phyloP scores from a whole-genome alignment of 371 early-diverging fungal genomes.

The Syncephalis plumigaleata region DNA sequence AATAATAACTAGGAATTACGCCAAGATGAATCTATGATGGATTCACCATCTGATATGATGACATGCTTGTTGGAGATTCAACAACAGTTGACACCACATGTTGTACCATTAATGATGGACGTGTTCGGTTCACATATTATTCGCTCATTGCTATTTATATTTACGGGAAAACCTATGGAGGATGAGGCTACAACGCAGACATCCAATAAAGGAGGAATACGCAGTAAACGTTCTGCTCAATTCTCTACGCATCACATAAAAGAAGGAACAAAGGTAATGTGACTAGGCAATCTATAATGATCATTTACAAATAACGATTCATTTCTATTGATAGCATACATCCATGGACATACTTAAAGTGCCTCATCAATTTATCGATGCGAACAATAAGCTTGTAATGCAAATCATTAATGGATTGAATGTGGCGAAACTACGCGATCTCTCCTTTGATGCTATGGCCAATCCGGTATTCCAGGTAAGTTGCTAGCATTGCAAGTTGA shows the following conservation, averaged over 20 bases:
- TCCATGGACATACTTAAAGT: background rate
- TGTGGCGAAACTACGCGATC: background rate
- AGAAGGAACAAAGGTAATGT: background rate
- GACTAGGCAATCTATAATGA: no score
- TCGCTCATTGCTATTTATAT: background rate
- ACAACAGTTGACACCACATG: background rate
- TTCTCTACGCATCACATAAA: background rate
- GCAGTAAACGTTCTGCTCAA: background rate
- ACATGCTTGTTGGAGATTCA: no score
- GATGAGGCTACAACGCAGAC: background rate
- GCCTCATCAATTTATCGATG: background rate
- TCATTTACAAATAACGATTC: no score
- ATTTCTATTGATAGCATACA: background rate
- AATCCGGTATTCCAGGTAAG: background rate
- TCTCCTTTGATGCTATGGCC: background rate
- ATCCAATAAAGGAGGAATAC: background rate
- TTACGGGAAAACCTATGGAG: background rate
- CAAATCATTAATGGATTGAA: background rate
- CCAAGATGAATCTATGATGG: no score
- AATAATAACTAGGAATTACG: no score
- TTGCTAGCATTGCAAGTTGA: background rate
- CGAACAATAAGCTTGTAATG: background rate
- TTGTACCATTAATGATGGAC: background rate
- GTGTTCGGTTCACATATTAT: background rate
- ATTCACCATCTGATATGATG: no score